phyloP scores from a whole-genome alignment of 306 rosid genomes.

The Abrus pulchellus region DNA sequence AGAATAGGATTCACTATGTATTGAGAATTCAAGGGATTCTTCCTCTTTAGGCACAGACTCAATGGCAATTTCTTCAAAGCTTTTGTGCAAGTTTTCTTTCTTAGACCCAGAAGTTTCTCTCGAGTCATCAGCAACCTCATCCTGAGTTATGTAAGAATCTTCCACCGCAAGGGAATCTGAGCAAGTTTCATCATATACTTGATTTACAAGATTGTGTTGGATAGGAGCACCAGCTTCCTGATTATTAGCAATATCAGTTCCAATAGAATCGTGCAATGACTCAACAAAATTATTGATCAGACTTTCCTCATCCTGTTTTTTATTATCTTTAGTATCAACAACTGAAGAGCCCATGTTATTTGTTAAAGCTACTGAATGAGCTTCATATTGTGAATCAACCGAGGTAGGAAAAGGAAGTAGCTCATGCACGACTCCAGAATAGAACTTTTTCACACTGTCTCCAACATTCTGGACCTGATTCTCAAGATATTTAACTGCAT shows the following conservation, averaged over 20 bases:
- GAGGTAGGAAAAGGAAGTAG: conserved; percentile 57
- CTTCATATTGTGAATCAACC: conserved; percentile 53
- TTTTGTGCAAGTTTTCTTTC: conserved; percentile 33
- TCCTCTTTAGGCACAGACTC: conserved; percentile 31
- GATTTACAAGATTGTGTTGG: conserved; percentile 39
- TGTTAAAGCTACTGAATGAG: conserved; percentile 45
- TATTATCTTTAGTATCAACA: conserved; percentile 25
- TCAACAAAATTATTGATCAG: conserved; percentile 37
- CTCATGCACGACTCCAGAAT: conserved; percentile 74
- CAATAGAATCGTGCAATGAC: conserved; percentile 44
- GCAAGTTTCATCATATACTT: conserved; percentile 31
- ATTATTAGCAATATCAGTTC: conserved; percentile 43
- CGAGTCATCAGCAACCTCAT: conserved; percentile 47
- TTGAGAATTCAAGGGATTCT: conserved; percentile 30
- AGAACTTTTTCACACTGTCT: conserved; percentile 71
- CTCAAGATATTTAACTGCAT: conserved; percentile 76
- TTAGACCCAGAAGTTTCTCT: conserved; percentile 39
- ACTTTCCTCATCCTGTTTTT: conserved; percentile 51
- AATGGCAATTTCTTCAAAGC: conserved; percentile 27
- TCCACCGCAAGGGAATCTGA: conserved; percentile 44
- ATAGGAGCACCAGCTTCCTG: conserved; percentile 47
- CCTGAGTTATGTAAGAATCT: conserved; percentile 35
- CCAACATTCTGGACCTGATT: conserved; percentile 76
- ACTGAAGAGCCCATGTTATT: conserved; percentile 36
- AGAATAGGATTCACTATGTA: conserved; percentile 20